Base-by-base conservation (phyloP, 805 yeast species). In the Gaillardinia entomophila region DNA sequence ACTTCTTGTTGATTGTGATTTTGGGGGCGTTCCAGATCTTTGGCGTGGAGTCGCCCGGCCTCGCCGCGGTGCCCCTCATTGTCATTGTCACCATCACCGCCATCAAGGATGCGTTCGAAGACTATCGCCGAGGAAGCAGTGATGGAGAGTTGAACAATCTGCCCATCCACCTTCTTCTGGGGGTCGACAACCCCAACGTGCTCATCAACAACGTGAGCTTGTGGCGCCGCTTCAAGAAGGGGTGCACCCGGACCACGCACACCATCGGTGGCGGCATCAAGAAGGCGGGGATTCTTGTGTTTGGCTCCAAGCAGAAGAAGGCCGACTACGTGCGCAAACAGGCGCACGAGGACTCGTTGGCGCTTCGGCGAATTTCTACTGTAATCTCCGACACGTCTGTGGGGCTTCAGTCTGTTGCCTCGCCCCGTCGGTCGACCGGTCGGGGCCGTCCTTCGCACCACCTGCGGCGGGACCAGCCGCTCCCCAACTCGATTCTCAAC, bases 61-160 rank as follows among this genome's bases (percentile, higher is more conserved):
- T 83, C 48, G 81, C 83, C 14, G 84, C 88, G 2, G 89, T 82
- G 22, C 94, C 94, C 3, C 72, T 83, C 51, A 80, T 82, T 53
- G 89, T 83, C 35, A 82, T 83, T 62, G 88, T 83, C 13, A 65
- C 68, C 34, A 62, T 83, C 41, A 83, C 92, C 2, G 89, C 87
- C 4, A 51, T 79, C 41, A 80, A 82, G 48, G 92, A 84, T 57
- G 89, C 82, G 0, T 65, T 83, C 43, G 94, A 83, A 57, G 94
- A 83, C 54, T 79, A 74, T 42, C 67, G 83, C 36, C 69, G 94
- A 46, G 72, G 74, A 2, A 45, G 66, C 2, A 73, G 77, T 25
- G 94, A 83, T 54, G 60, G 66, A 34, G 88, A 82, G 38, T 62
- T 83, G 49, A 83, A 83, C 53, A 79, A 79, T 47, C 70, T 81